Evolutionary conservation across 2,329 filamentous ascomycete species (phyloP).

Genomic region (Alternaria sp.): DNA sequence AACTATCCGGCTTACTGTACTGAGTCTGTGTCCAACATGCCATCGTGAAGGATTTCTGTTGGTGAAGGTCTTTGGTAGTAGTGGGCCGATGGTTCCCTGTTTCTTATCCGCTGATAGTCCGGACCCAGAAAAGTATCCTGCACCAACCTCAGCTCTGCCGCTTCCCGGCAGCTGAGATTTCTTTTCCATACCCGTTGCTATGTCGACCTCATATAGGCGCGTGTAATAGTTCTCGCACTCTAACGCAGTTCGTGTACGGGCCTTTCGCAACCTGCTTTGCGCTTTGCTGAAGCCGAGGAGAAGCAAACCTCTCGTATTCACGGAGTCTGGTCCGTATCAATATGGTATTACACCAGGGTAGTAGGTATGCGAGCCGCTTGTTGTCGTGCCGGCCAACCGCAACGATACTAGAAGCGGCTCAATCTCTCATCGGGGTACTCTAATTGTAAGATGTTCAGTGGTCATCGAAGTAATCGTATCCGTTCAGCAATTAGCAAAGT

Average conservation of each 20-base stretch:
- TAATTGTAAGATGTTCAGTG: too few relatives aligned
- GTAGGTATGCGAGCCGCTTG: not conserved
- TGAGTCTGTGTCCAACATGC: not conserved
- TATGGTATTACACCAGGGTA: not conserved
- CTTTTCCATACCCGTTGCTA: constrained; percentile 10
- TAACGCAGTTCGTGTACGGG: not conserved
- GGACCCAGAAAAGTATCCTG: not conserved
- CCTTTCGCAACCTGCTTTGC: not conserved
- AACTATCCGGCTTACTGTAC: not conserved
- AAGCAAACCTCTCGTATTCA: not conserved
- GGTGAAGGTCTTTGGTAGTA: not conserved
- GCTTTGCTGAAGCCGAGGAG: not conserved
- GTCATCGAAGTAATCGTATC: too few relatives aligned
- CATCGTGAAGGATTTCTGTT: not conserved
- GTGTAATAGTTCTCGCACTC: not conserved
- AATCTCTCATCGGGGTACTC: too few relatives aligned
- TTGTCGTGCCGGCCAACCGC: too few relatives aligned
- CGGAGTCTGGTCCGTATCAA: not conserved
- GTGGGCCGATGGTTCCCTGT: not conserved
- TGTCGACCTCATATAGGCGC: constrained; percentile 3
- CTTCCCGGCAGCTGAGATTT: not conserved
- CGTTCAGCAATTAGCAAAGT: too few relatives aligned
- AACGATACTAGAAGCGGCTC: too few relatives aligned
- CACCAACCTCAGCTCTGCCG: not conserved
- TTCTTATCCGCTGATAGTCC: not conserved